A percentile compares a stretch with the other conserved stretches of the same genome.
Evolutionary conservation across 305 asterid species (phyloP).

Genomic region (Fraxinus angustifolia): DNA sequence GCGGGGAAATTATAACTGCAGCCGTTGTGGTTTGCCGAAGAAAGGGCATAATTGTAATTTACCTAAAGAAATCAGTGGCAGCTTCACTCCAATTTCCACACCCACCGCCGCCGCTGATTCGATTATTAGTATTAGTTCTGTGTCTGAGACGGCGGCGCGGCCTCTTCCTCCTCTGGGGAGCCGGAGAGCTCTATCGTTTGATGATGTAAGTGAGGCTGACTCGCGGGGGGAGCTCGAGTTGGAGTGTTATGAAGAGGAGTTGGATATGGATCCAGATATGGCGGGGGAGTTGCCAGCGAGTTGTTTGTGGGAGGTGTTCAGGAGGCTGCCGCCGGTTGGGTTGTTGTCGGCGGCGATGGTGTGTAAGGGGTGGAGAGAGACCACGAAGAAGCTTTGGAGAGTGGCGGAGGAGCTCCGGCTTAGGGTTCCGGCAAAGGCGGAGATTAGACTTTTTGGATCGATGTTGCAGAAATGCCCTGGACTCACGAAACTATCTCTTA

Average conservation of each 20-base stretch:
- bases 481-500: conserved; percentile 64
- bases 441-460: conserved; percentile 80
- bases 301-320: conserved; percentile 80
- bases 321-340: conserved; percentile 74
- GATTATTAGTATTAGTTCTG: conserved; percentile 20
- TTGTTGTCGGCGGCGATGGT: conserved; percentile 71
- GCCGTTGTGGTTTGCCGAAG: conserved; percentile 82
- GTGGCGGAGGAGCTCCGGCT: conserved; percentile 86
- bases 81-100: conserved; percentile 31
- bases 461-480: conserved; percentile 82
- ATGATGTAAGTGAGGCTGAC: conserved; percentile 49
- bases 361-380: conserved; percentile 80
- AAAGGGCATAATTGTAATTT: conserved; percentile 66
- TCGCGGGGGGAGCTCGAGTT: conserved; percentile 43
- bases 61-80: conserved; percentile 17
- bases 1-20: conserved; percentile 82
- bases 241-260: conserved; percentile 38
- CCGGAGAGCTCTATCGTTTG: conserved; percentile 72
- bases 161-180: conserved; percentile 36
- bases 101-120: conserved; percentile 23
- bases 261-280: conserved; percentile 44
- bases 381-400: conserved; percentile 62
- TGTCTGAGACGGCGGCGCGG: conserved; percentile 18
- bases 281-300: conserved; percentile 44
- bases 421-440: conserved; percentile 68